These are phyloP conservation scores for Boletus sp. DNA, from an alignment of 768 basidiomycete species.

Conservation along the genomic window DNA sequence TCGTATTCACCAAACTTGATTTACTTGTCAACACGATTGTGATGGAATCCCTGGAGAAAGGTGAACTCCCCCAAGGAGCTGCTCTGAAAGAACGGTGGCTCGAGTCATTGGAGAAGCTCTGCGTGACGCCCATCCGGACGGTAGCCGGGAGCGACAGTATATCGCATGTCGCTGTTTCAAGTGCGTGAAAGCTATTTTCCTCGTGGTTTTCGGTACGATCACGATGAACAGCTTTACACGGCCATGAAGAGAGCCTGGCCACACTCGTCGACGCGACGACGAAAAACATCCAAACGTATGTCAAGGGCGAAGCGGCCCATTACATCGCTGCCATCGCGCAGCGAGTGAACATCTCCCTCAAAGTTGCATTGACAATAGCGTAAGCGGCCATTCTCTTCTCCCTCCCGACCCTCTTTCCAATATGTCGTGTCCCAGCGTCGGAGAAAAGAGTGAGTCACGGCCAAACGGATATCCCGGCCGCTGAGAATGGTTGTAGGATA, in stretches of 20 bases:
- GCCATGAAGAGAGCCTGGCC: neutral
- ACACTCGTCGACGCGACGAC: neutral
- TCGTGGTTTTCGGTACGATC: neutral
- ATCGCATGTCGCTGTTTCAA: slow-evolving; percentile 1
- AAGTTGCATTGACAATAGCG: neutral
- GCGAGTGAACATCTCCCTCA: neutral
- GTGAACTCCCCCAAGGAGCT: neutral
- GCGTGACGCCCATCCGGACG: neutral
- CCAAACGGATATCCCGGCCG: neutral
- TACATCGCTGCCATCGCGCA: neutral
- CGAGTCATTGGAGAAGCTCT: neutral
- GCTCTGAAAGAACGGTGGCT: neutral
- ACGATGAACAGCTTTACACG: neutral
- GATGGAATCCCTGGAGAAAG: neutral
- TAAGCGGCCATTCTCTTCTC: neutral
- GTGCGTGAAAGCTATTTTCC: neutral
- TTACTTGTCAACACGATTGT: neutral
- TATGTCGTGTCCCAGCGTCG: neutral
- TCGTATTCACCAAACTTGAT: slow-evolving; percentile 10
- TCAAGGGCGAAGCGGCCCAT: neutral
- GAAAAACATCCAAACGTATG: neutral
- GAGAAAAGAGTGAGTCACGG: neutral
- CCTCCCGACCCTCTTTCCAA: neutral
- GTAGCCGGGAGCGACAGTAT: neutral
- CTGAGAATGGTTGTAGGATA: neutral